Evolutionary conservation across 1,139 yeast species (phyloP).

Genomic region (Kurtzmaniella natalensis): DNA sequence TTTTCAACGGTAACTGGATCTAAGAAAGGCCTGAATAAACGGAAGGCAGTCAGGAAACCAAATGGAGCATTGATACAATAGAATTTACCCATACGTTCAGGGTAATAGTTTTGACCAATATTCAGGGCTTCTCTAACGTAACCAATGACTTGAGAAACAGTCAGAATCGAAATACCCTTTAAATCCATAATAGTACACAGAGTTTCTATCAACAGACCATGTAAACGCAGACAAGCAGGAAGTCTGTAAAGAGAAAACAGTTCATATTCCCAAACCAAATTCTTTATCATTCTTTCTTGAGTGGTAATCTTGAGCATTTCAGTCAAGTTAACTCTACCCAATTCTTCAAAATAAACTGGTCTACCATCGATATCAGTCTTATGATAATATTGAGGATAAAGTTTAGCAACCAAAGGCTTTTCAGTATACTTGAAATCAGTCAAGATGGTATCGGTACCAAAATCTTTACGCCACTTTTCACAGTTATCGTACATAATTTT

Average conservation of each 20-base stretch:
- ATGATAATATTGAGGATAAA: constrained; percentile 95
- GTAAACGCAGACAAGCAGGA: constrained; percentile 90
- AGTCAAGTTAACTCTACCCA: constrained; percentile 82
- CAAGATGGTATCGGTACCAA: constrained; percentile 82
- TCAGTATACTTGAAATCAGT: constrained; percentile 85
- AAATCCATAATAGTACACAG: constrained; percentile 94
- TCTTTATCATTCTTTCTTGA: constrained; percentile 93
- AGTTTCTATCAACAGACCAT: constrained; percentile 79
- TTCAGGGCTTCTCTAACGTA: constrained; percentile 90
- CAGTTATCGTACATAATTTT: constrained; percentile 79
- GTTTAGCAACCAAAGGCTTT: constrained; percentile 82
- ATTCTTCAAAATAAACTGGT: constrained; percentile 90
- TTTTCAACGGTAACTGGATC: constrained; percentile 98
- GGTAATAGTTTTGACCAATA: constrained; percentile 95
- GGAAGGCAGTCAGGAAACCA: constrained; percentile 93
- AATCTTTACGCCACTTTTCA: constrained; percentile 88
- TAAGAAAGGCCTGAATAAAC: constrained; percentile 83
- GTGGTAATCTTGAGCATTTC: constrained; percentile 93
- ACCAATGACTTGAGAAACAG: constrained; percentile 80
- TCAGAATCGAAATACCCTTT: constrained; percentile 83
- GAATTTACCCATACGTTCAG: constrained; percentile 99
- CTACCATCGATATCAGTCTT: constrained; percentile 96
- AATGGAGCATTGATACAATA: constrained; percentile 95
- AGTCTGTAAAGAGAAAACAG: constrained; percentile 77
- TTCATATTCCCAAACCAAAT: constrained; percentile 97